Evolutionary conservation across 2,329 filamentous ascomycete genomes (phyloP), one percentile per base, ranked within the genome.

Genomic region (Raffaelea deltoideospora): DNA sequence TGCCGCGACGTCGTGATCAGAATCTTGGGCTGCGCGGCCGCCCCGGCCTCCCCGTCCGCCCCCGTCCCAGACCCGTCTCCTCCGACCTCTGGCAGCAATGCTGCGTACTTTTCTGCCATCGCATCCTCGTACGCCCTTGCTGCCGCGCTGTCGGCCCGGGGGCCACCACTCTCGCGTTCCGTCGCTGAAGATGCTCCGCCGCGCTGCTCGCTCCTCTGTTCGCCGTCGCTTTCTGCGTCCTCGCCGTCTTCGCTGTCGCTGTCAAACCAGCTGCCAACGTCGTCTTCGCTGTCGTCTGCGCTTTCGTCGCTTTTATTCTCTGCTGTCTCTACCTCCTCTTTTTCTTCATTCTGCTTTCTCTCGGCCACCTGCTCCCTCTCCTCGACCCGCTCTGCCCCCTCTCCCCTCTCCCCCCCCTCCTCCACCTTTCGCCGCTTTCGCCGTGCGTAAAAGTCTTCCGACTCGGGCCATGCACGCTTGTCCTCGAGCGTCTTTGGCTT

Each of bases 1-100:
- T 94, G 87, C 50, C 95, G 67, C 11, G 77, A 82, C 8, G 90
- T 96, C 1, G 90, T 98, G 51, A 98, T 72, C 28, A 98, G 76
- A 44, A 96, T 76, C 59, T 95, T 93, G 35, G 90, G 87, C 11
- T 31, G 35, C 13, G 40, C 39, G n/a, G n/a, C n/a, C n/a, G n/a
- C n/a, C n/a, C n/a, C n/a, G n/a, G n/a, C n/a, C 31, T 34, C 34
- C 13, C 26, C 32, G 41, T 60, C 58, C 38, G 64, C 69, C 33
- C 65, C 72, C 47, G 67, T 55, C n/a, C n/a, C n/a, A n/a, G n/a
- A n/a, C n/a, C n/a, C n/a, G n/a, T n/a, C n/a, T n/a, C n/a, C n/a
- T n/a, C n/a, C n/a, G n/a, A n/a, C n/a, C 34, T 76, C 71, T 41
- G 61, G 63, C 50, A 79, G 79, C 26, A 79, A 65, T 2, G 65